phyloP scores from a whole-genome alignment of 352 stramenopile genomes.

The Globisporangium orthogonon region DNA sequence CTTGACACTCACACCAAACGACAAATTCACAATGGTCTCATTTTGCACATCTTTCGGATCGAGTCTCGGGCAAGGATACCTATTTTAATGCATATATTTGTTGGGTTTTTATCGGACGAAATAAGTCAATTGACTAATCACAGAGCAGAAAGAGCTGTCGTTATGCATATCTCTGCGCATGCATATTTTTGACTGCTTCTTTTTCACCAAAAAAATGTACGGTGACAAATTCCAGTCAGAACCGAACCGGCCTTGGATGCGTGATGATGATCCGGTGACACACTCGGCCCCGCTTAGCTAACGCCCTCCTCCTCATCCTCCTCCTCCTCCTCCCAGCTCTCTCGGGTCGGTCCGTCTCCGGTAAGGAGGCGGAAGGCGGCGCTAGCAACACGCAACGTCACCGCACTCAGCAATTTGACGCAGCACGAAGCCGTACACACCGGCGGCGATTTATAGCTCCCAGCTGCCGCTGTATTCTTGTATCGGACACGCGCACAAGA shows the following conservation, averaged over 20 bases:
- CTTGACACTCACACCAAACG: too few species aligned
- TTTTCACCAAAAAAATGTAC: background rate
- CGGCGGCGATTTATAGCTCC: background rate
- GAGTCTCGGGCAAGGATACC: background rate
- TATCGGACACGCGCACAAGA: background rate
- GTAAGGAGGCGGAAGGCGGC: too few species aligned
- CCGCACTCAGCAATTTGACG: conserved; percentile 1
- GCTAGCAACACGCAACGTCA: background rate
- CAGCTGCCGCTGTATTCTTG: too few species aligned
- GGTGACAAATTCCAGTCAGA: background rate
- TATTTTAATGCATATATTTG: background rate
- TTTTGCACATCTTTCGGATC: background rate
- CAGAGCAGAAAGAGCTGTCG: background rate
- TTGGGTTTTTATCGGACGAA: background rate
- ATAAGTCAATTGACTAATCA: background rate
- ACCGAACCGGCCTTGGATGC: background rate
- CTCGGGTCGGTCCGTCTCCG: background rate
- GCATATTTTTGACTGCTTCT: background rate
- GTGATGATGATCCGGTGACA: conserved; percentile 7
- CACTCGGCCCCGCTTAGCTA: conserved; percentile 9
- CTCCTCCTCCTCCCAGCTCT: background rate
- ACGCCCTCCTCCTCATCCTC: background rate
- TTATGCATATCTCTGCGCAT: background rate
- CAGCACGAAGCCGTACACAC: background rate
- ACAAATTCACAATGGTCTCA: too few species aligned